Base-by-base conservation (phyloP, 768 basidiomycete species). In the Suillus subaureus region DNA sequence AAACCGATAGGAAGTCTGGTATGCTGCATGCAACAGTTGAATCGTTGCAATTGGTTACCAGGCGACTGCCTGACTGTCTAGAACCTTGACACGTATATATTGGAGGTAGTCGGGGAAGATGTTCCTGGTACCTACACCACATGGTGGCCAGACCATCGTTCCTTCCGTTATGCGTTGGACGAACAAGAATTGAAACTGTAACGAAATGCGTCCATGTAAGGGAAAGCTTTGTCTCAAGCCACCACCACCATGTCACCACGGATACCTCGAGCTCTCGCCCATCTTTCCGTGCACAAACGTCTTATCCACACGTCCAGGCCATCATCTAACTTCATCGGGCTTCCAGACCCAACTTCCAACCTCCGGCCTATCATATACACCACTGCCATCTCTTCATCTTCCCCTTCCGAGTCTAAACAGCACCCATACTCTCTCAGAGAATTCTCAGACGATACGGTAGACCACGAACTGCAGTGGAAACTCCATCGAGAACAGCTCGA, bases 341-440 rank as follows among this genome's bases (percentile, higher is more conserved):
- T 91, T 26, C 89, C 91, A 37, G 85, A 95, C 72, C 89, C 91
- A 11, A 72, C 92, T 60, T 93, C 93, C 12, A 86, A 95, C 79
- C 80, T 95, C 66, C 87, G 93, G 2, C 91, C 93, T 4, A 82
- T 92, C 64, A 80, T 94, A 51, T 94, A 94, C 78, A 87, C 89
- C 78, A 87, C 89, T 70, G 85, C 89, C 70, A 79, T 79, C 12
- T 80, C 81, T 12, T 71, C 79, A 21, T 76, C 79, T 4, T 70
- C 75, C 3, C 68, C 80, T 18, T 61, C 70, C 37, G 49, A 51
- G 47, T 45, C 65, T 45, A 67, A 67, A 23, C 65, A 68, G 65
- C 91, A 93, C 73, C 93, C 92, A 4, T 94, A 94, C 78, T 93
- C 93, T 16, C 85, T 93, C 64, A 74, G 80, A 64, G 93, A 94